Evolutionary conservation across 441 rosid genomes (phyloP).

Genomic region (Kokia cookei): DNA sequence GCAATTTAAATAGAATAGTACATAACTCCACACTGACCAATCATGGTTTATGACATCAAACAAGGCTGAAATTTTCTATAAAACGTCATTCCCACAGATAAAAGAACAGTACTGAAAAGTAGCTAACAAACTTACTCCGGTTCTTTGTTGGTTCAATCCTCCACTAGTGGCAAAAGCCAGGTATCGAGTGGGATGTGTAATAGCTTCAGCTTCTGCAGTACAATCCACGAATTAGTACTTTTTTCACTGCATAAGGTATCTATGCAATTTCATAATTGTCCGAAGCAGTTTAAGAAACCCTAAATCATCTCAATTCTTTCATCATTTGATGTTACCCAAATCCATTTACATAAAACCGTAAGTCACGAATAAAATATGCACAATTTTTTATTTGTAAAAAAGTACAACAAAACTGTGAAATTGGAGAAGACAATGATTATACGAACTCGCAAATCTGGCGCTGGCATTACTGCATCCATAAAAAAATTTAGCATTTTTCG

Average conservation of each 20-base stretch:
- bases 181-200: conserved; percentile 50
- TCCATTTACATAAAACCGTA: not conserved
- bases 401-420: not conserved
- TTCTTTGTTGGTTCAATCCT: conserved; percentile 92
- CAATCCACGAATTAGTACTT: not conserved
- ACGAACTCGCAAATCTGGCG: conserved; percentile 60
- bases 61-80: not conserved
- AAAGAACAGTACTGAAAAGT: not conserved
- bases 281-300: not conserved
- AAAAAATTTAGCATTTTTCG: conserved; percentile 46
- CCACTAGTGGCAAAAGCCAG: conserved; percentile 83
- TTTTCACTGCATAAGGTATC: not conserved
- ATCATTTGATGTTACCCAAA: not conserved
- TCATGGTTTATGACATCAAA: not conserved
- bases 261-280: not conserved
- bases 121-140: conserved; percentile 54
- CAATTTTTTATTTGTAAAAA: not conserved
- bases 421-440: not conserved
- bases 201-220: conserved; percentile 46
- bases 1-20: not conserved
- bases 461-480: conserved; percentile 79
- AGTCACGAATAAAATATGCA: not conserved
- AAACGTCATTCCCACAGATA: not conserved
- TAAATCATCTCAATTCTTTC: not conserved
- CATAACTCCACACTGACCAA: not conserved